phyloP scores from a whole-genome alignment of 208 protist species.

The Acanthamoeba sp. region DNA sequence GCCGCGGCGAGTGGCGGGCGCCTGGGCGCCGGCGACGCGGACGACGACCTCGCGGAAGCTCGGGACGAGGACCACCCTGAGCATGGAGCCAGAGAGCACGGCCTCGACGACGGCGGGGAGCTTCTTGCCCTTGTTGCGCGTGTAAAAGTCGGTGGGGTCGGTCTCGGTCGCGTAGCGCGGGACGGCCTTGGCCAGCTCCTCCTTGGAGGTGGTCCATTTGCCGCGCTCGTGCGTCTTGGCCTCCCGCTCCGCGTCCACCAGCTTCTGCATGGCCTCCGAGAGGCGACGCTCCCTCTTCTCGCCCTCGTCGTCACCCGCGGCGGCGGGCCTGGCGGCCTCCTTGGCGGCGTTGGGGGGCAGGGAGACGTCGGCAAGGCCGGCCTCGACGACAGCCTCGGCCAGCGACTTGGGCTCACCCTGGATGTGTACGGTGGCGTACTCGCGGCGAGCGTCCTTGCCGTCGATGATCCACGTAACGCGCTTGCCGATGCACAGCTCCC shows the following conservation, averaged over 20 bases:
- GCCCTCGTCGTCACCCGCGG: constrained; percentile 35
- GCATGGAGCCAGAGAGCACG: constrained; percentile 69
- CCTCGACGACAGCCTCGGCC: constrained; percentile 65
- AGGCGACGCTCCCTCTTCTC: constrained; percentile 21
- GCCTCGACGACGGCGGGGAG: constrained; percentile 50
- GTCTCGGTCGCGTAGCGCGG: constrained; percentile 10
- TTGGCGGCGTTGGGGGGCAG: constrained; percentile 56
- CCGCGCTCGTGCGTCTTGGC: constrained; percentile 57
- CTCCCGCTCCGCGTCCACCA: constrained; percentile 3
- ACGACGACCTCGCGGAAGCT: constrained; percentile 64
- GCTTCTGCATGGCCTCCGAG: constrained; percentile 43
- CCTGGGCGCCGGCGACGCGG: constrained; percentile 53
- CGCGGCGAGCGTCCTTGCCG: constrained; percentile 36
- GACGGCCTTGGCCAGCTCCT: constrained; percentile 55
- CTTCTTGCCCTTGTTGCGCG: constrained; percentile 66
- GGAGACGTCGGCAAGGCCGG: constrained; percentile 64
- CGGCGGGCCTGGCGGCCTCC: constrained; percentile 31
- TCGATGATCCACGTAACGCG: constrained; percentile 54
- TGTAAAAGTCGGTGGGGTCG: constrained; percentile 70
- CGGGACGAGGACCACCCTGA: constrained; percentile 49
- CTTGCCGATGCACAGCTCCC: constrained; percentile 70
- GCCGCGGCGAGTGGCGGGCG: constrained; percentile 41
- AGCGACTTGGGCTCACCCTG: constrained; percentile 9
- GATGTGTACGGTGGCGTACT: constrained; percentile 64
- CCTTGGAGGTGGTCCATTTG: constrained; percentile 68